These are phyloP conservation scores for Candida montana DNA, from an alignment of 805 yeast species.

Conservation along the genomic window DNA sequence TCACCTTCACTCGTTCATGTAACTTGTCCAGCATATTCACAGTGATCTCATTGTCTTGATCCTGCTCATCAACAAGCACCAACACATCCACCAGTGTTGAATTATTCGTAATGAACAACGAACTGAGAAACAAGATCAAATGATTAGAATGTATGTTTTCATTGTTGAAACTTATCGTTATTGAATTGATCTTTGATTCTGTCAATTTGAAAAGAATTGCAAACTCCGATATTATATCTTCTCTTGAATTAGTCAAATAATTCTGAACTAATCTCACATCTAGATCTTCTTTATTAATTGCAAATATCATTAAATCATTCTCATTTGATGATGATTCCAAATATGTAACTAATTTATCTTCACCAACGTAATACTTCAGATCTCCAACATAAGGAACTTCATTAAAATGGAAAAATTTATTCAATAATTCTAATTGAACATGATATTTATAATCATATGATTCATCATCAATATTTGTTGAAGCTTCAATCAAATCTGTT, in stretches of 20 bases:
- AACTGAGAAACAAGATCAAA: constrained; percentile 4
- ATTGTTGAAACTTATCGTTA: constrained; percentile 3
- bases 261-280: constrained; percentile 6
- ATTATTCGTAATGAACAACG: constrained; percentile 7
- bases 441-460: constrained; percentile 18
- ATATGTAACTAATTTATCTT: constrained; percentile 61
- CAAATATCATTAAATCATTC: constrained; percentile 20
- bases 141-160: constrained; percentile 3
- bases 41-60: background rate
- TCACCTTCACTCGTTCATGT: constrained; percentile 1
- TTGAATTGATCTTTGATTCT: constrained; percentile 4
- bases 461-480: constrained; percentile 30
- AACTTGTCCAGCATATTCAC: constrained; percentile 1
- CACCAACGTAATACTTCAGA: constrained; percentile 54
- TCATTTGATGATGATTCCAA: constrained; percentile 68
- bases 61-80: background rate
- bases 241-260: constrained; percentile 1
- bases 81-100: constrained; percentile 3
- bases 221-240: constrained; percentile 8
- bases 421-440: constrained; percentile 28
- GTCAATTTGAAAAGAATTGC: constrained; percentile 7
- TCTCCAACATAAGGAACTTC: constrained; percentile 69
- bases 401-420: constrained; percentile 31
- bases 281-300: constrained; percentile 11
- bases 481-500: constrained; percentile 63